Evolutionary conservation across 2,329 filamentous ascomycete species (phyloP), one percentile per base, ranked within the genome.

Genomic region (Fusarium irregulare): DNA sequence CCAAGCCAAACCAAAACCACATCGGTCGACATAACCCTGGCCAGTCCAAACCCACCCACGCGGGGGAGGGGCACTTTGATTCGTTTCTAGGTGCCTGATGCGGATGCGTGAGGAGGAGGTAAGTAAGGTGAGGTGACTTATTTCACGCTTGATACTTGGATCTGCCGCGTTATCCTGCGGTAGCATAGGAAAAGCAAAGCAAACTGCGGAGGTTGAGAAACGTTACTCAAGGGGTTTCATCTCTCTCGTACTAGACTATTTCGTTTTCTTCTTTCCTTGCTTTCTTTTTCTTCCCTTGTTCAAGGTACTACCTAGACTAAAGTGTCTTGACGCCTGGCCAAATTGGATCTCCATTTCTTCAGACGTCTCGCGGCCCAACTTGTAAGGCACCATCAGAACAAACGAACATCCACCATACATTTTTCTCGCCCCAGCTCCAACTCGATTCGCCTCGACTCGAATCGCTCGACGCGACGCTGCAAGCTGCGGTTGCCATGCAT

Each of bases 401-500:
- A 44, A 57, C 50, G 51, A 59, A 65, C 61, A 64, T 54, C 48
- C 61, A 64, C 62, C 46, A 53, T 59, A 53, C 70, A 55, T 61
- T 73, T 40, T 60, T 64, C 69, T 74, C 64, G 64, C 73, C 71
- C 73, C 41, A 60, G 57, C 53, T 65, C 48, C 62, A 42, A 58
- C 34, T 42, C 42, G 34, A 32, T 49, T 61, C 61, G 60, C 64
- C 45, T 56, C 61, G 60, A 64, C 45, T 56, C 57, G 50, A 56
- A 53, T 58, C 49, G 49, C 49, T 42, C 37, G 56, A 66, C 55
- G 63, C 60, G 63, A 75, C 74, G 74, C 73, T 73, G 73, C 72
- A 64, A 64, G 70, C 70, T 75, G 73, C 66, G 67, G 74, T 71
- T 74, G 74, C 70, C 72, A 76, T 76, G 74, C 74, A 76, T 76